These are phyloP conservation scores for Candida sanyaensis DNA, from an alignment of 1,139 yeast species.

Conservation along the genomic window DNA sequence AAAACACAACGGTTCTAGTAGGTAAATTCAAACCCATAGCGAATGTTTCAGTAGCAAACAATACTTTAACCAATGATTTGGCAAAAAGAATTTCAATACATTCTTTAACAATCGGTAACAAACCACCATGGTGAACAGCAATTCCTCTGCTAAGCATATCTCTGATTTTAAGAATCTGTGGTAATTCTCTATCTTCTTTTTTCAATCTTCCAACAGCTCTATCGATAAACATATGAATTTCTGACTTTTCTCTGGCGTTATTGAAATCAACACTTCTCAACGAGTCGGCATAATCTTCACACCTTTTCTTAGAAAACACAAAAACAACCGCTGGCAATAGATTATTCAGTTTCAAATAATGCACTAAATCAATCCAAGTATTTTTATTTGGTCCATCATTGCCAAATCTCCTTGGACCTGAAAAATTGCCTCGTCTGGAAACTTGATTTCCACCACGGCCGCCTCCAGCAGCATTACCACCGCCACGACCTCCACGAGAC, in stretches of 20 bases:
- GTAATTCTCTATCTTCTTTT: conserved; percentile 89
- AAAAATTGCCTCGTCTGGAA: conserved; percentile 26
- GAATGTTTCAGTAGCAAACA: conserved; percentile 97
- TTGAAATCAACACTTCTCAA: conserved; percentile 77
- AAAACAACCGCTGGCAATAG: conserved; percentile 89
- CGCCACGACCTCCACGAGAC: conserved; percentile 27
- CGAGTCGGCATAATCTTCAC: conserved; percentile 90
- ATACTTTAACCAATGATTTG: conserved; percentile 78
- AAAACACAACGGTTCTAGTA: conserved; percentile 92
- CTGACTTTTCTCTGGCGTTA: conserved; percentile 81
- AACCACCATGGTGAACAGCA: conserved; percentile 97
- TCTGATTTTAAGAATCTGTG: conserved; percentile 82
- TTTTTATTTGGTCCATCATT: conserved; percentile 76
- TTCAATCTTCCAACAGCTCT: conserved; percentile 84
- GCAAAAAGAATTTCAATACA: conserved; percentile 92
- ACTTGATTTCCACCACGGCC: conserved; percentile 21
- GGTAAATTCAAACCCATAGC: conserved; percentile 98
- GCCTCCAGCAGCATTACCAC: conserved; percentile 15
- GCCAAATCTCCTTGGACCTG: conserved; percentile 34
- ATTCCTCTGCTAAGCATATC: conserved; percentile 88
- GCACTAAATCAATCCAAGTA: conserved; percentile 79
- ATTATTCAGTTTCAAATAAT: conserved; percentile 62
- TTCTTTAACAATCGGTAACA: conserved; percentile 93
- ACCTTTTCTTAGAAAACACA: conserved; percentile 89
- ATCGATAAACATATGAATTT: conserved; percentile 89